Base-by-base conservation (phyloP, 2,329 filamentous ascomycete genomes). In the Didymella keratinophila region DNA sequence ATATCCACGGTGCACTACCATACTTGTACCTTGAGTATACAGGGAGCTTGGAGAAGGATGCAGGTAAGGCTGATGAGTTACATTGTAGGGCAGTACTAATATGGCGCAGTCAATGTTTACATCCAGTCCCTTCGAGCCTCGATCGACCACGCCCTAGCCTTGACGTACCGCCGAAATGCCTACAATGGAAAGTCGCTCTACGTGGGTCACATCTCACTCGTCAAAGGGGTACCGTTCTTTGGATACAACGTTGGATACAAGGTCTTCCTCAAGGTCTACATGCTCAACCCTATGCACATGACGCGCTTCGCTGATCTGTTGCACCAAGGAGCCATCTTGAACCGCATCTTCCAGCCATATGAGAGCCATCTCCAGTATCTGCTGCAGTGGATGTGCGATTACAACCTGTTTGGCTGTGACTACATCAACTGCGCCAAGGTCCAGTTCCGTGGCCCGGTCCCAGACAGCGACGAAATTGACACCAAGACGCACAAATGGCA, bases 351-450 rank as follows among this genome's bases (percentile, higher is more conserved):
- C 42, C 94, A 98, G 71, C 94, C 95, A 0, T 96, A 95, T 72
- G 95, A 99, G 78, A 93, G 91, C 18, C 96, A 99, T 74, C 77
- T 98, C 61, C 92, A 97, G 72, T 98, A 93, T 74, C 80, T 97
- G 9, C 83, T 95, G 10, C 96, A 99, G 78, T 99, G 96, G 86
- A 98, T 99, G 95, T 90, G 89, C 64, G 96, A 99, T 76, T 99
- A 96, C 81, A 99, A 97, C 73, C 81, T 99, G 65, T 98, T 96
- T 75, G 96, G 96, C 7, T 99, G 95, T 73, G 89, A 87, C 55
- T 96, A 94, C 69, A 87, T 98, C 64, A 86, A 94, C 58, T 89
- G 87, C 48, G 81, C 81, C 10, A 90, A 87, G 62, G 86, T 88
- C 1, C 83, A 79, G 27, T 97, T 97, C 71, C 87, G 95, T 53